Conservation (phyloP, 108 stramenopile species). For the Cylindrotheca fusiformis region DNA sequence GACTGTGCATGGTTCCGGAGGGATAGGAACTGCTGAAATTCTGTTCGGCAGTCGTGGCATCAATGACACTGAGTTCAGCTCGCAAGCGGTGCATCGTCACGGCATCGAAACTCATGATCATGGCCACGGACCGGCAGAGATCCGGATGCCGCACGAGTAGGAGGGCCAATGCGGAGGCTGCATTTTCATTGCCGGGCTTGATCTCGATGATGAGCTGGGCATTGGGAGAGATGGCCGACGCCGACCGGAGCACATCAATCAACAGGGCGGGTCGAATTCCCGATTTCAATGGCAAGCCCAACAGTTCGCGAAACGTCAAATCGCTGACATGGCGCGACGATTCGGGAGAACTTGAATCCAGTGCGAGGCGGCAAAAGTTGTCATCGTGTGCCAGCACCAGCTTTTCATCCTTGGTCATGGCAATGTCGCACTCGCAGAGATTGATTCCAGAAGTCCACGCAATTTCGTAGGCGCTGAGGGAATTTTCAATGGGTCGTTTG, state of each 20-base stretch:
- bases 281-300: conserved; percentile 58
- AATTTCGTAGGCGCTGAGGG: conserved; percentile 61
- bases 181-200: conserved; percentile 71
- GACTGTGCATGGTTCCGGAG: conserved; percentile 4
- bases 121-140: conserved; percentile 49
- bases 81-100: conserved; percentile 66
- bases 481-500: conserved; percentile 70
- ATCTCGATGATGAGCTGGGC: conserved; percentile 69
- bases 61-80: conserved; percentile 32
- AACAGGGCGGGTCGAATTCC: conserved; percentile 69
- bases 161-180: conserved; percentile 59
- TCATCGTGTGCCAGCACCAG: conserved; percentile 71
- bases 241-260: conserved; percentile 66
- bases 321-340: conserved; percentile 54
- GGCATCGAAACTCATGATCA: conserved; percentile 76
- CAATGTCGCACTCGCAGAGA: conserved; percentile 78
- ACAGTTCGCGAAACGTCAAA: conserved; percentile 69
- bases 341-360: conserved; percentile 35
- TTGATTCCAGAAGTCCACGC: conserved; percentile 75
- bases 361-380: conserved; percentile 60
- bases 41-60: neutral
- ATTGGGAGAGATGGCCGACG: conserved; percentile 55
- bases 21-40: neutral
- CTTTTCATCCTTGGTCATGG: conserved; percentile 77
- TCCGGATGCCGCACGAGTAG: conserved; percentile 64